Percentiles rank a stretch among this genome's conserved stretches.
phyloP scores from a whole-genome alignment of 306 rosid species.

The Gillenia trifoliata region DNA sequence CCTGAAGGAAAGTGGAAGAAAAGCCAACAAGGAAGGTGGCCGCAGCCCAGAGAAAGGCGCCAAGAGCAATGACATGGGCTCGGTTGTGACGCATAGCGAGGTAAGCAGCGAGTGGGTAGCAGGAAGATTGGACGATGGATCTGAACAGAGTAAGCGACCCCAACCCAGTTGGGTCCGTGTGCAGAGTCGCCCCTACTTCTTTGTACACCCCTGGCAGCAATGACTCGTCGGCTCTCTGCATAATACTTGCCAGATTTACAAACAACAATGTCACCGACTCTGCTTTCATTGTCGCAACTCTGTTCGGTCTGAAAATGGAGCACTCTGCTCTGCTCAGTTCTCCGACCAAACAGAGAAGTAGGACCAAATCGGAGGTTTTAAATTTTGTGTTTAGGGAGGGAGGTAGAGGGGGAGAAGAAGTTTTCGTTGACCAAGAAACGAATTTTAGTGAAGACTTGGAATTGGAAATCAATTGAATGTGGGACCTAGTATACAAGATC shows the following conservation, averaged over 20 bases:
- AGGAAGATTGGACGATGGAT: conserved; percentile 63
- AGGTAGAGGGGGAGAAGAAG: not conserved
- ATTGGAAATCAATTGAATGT: not conserved
- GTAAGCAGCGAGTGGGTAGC: conserved; percentile 75
- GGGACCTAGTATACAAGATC: not conserved
- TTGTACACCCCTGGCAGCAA: conserved; percentile 75
- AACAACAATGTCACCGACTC: conserved; percentile 57
- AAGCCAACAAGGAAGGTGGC: conserved; percentile 67
- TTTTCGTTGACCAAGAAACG: not conserved
- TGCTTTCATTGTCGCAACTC: conserved; percentile 36
- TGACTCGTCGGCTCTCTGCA: conserved; percentile 79
- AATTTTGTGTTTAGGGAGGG: not conserved
- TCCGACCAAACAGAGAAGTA: not conserved
- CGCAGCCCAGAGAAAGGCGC: conserved; percentile 73
- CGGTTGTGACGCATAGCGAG: conserved; percentile 72
- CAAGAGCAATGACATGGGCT: conserved; percentile 59
- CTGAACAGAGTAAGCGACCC: conserved; percentile 77
- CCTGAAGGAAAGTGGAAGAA: conserved; percentile 66
- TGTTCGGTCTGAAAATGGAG: conserved; percentile 1
- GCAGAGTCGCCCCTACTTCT: conserved; percentile 64
- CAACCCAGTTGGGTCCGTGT: conserved; percentile 71
- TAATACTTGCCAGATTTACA: conserved; percentile 60
- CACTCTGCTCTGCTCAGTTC: not conserved
- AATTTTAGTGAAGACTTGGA: not conserved
- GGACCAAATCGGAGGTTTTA: not conserved